Base-by-base conservation (phyloP, 164 flowering plant genomes). In the Hamamelis virginiana region DNA sequence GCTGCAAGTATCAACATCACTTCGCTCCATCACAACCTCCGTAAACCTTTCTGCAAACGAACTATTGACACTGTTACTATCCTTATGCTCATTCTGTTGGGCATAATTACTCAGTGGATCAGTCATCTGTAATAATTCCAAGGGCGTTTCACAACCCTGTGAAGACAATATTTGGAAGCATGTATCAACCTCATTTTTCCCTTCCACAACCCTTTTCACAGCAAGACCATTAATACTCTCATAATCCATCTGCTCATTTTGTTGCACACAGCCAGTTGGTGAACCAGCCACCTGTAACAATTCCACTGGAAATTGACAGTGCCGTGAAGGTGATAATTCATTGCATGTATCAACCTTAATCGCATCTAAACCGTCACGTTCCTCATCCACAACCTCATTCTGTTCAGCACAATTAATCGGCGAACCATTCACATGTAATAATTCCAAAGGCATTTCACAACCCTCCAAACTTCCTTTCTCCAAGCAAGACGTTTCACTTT, bases 201-300 rank as follows among this genome's bases (percentile, higher is more conserved):
- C n/a, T n/a, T n/a, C n/a, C n/a, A n/a, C 47, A 51, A 52, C 60
- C 23, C 41, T 28, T 18, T 67, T 70, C 27, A 43, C 59, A 12
- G 50, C 23, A 15, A 28, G 22, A 48, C 19, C 12, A 9, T 10
- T 22, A 8, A 62, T 62, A 68, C 46, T 59, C 28, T 12, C 56
- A 65, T 33, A 38, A 28, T 65, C 77, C 45, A 47, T 71, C 21
- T 66, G 53, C 27, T 73, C 69, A 0, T 38, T 15, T 16, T 19
- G 59, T 28, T 6, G 41, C 41, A 2, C 41, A 33, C 41, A 33
- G 4, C 41, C 23, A 57, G 47, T 64, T 10, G 57, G 45, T 43
- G 65, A 65, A 65, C 53, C 57, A 58, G 18, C 25, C 28, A 33
- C 21, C 9, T 46, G 21, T n/a, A 62, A 56, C 9, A 74, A 65